Evolutionary conservation across 371 early-diverging fungal genomes (phyloP).

Genomic region (Coemansia sp.): DNA sequence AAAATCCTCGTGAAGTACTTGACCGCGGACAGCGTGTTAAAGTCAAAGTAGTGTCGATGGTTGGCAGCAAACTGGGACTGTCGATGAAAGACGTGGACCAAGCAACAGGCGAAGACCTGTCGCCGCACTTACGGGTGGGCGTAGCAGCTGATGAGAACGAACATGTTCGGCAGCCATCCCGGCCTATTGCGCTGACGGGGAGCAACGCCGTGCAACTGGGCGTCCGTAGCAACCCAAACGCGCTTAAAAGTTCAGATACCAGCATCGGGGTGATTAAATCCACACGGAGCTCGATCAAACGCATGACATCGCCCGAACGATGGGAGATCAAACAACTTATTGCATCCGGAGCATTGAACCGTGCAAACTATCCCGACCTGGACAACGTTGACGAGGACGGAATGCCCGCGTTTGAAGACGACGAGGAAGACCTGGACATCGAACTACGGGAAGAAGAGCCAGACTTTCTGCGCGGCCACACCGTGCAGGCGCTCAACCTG

Average conservation of each 20-base stretch:
- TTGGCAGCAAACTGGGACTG: slow-evolving; percentile 75
- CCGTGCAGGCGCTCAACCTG: slow-evolving; percentile 77
- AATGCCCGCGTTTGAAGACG: slow-evolving; percentile 72
- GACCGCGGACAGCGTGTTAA: slow-evolving; percentile 74
- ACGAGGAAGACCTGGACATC: slow-evolving; percentile 88
- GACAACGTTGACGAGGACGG: slow-evolving; percentile 81
- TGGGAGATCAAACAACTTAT: slow-evolving; percentile 97
- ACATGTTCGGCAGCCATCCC: background rate
- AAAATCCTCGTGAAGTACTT: slow-evolving; percentile 80
- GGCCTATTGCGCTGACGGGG: slow-evolving; percentile 7
- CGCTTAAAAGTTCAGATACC: background rate
- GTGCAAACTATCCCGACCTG: slow-evolving; percentile 81
- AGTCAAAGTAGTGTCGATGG: slow-evolving; percentile 91
- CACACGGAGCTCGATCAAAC: slow-evolving; percentile 57
- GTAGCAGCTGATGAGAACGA: slow-evolving; percentile 8
- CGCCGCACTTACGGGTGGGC: slow-evolving; percentile 62
- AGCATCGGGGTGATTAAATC: background rate
- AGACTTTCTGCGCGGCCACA: slow-evolving; percentile 90
- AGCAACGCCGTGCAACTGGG: slow-evolving; percentile 32
- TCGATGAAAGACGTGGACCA: slow-evolving; percentile 97
- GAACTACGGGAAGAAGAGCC: slow-evolving; percentile 96
- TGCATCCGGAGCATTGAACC: slow-evolving; percentile 87
- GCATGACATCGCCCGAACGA: slow-evolving; percentile 93
- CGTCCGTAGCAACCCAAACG: background rate
- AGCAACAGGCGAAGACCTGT: slow-evolving; percentile 80